These are phyloP conservation scores for Melocanna baccifera DNA, from an alignment of 176 grass and related monocot genomes.

Conservation along the genomic window DNA sequence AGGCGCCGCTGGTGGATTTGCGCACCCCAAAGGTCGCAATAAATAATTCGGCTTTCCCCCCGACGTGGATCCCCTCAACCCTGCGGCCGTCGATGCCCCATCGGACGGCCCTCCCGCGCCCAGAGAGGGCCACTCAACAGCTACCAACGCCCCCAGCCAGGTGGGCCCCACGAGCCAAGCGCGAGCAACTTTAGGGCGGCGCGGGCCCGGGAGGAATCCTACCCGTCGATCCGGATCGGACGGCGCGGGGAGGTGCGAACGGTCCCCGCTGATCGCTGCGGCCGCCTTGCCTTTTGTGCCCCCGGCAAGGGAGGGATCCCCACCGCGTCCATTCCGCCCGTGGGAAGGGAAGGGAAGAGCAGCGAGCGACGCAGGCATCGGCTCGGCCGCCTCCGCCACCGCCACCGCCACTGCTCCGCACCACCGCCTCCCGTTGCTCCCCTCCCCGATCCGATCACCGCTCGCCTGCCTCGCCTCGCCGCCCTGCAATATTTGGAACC, in stretches of 20 bases:
- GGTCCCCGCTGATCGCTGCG: slow-evolving; percentile 9
- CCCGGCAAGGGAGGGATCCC: slow-evolving; percentile 16
- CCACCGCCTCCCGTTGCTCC: not conserved
- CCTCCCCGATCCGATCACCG: slow-evolving; percentile 47
- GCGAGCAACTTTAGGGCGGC: slow-evolving; percentile 28
- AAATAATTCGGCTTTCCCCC: slow-evolving; percentile 6
- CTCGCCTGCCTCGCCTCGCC: not conserved
- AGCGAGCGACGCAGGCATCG: slow-evolving; percentile 36
- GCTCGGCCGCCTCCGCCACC: not conserved
- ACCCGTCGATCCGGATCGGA: slow-evolving; percentile 17
- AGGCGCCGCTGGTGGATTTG: slow-evolving; percentile 6
- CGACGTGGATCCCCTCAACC: slow-evolving; percentile 4
- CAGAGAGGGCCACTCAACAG: not conserved
- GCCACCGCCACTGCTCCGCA: not conserved
- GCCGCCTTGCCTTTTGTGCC: slow-evolving; percentile 34
- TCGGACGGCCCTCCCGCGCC: not conserved
- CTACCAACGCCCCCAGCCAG: not conserved
- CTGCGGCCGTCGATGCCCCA: not conserved
- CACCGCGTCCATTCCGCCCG: slow-evolving; percentile 39
- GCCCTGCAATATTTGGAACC: slow-evolving; percentile 50
- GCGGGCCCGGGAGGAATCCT: not conserved
- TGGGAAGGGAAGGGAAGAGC: not conserved
- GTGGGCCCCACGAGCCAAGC: slow-evolving; percentile 31
- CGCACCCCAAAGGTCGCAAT: not conserved
- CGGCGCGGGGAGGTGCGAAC: not conserved